Evolutionary conservation across 1,284 basidiomycete species (phyloP), one percentile per base, ranked within the genome.

Genomic region (Ganoderma leucocontextum): DNA sequence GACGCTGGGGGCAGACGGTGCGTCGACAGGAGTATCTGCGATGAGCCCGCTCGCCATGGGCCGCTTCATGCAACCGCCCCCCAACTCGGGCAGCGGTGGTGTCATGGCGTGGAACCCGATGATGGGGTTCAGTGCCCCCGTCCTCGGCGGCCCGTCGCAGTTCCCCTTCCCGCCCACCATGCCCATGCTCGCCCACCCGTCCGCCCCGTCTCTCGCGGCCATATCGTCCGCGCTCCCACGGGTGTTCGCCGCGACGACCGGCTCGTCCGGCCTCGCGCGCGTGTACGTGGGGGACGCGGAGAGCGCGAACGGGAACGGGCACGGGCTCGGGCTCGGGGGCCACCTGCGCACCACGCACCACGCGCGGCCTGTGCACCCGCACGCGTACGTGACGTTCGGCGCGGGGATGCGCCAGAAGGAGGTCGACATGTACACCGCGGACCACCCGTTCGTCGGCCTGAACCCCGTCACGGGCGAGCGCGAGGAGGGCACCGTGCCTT

Each of bases 371-470:
- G 82, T 91, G 38, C 84, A 94, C 73, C 78, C 88, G 2, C 86
- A 91, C 72, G 92, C 90, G 39, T 92, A 89, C 74, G 89, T 95
- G 17, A 92, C 94, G 0, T 94, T 96, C 74, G 94, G 94, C 22
- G 90, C 94, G 3, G 95, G 95, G 1, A 89, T 90, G 81, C 83
- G 87, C 44, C 93, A 95, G 79, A 95, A 95, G 77, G 90, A 95
- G 67, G 83, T 96, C 55, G 95, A 96, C 75, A 82, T 84, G n/a
- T 92, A 85, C 75, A 93, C 91, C 0, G 88, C 92, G 0, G 83
- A 84, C 49, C 84, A 94, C 73, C 89, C 89, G n/a, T 82, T 95
- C 49, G 86, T 86, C 73, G 91, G 77, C 2, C 65, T 74, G 57
- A 76, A 75, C 61, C 38, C 71, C 0, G 83, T 80, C 22, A 87